A percentile compares a stretch with the other conserved stretches of the same genome.
phyloP scores from a whole-genome alignment of 176 grass and related monocot species.

The Alloteropsis semialata region DNA sequence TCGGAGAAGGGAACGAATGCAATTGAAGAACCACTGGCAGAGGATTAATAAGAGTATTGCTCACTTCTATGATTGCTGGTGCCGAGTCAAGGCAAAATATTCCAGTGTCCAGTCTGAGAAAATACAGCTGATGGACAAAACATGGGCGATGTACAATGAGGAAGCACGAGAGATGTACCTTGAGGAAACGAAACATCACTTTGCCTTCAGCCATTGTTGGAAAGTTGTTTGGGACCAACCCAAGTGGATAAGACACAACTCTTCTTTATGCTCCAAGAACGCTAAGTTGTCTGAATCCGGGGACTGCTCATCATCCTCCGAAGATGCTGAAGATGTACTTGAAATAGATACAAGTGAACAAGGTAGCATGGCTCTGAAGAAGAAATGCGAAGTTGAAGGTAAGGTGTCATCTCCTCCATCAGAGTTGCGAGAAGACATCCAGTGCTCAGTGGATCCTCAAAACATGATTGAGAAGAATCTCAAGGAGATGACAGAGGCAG shows the following conservation, averaged over 20 bases:
- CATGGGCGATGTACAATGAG: constrained; percentile 25
- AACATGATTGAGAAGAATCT: not conserved
- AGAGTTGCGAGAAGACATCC: constrained; percentile 26
- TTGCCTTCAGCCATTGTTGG: constrained; percentile 9
- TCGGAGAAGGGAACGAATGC: not conserved
- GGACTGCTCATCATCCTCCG: constrained; percentile 26
- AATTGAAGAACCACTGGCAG: constrained; percentile 34
- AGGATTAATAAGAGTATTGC: constrained; percentile 18
- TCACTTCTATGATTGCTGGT: constrained; percentile 35
- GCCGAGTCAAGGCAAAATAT: constrained; percentile 18
- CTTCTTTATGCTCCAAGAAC: constrained; percentile 13
- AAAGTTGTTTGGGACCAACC: constrained; percentile 39
- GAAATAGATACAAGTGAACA: constrained; percentile 16
- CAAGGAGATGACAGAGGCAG: not conserved
- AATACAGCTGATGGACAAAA: constrained; percentile 39
- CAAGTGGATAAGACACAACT: constrained; percentile 31
- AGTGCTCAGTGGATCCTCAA: not conserved
- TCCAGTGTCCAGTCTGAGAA: constrained; percentile 15
- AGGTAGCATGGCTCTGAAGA: not conserved
- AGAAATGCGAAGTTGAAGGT: constrained; percentile 4
- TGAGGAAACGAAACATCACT: constrained; percentile 22
- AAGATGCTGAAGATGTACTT: constrained; percentile 22
- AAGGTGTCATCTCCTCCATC: constrained; percentile 8
- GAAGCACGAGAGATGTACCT: constrained; percentile 28
- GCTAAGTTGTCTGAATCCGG: constrained; percentile 9